Percentiles rank a stretch among this genome's conserved stretches.
Evolutionary conservation across 148 eudicot species (phyloP).

Genomic region (Nepenthes gracilis): DNA sequence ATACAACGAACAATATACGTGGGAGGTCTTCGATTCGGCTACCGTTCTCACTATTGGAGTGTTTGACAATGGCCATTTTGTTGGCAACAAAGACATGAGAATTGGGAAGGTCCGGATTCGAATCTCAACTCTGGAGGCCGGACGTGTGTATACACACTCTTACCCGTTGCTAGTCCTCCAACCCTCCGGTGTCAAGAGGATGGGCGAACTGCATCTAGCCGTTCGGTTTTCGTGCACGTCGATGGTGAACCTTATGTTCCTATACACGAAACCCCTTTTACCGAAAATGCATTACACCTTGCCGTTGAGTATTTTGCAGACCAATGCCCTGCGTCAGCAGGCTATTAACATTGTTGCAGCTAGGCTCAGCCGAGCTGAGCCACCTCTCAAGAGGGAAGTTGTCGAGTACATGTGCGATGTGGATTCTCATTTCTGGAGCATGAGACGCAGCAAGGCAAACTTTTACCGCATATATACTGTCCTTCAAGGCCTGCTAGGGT

Average conservation of each 20-base stretch:
- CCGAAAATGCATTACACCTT: conserved; percentile 82
- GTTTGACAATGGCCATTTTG: conserved; percentile 55
- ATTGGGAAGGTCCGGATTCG: conserved; percentile 73
- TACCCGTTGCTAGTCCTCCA: conserved; percentile 76
- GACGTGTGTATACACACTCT: conserved; percentile 70
- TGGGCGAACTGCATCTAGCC: conserved; percentile 84
- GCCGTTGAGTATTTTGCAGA: conserved; percentile 46
- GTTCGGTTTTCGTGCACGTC: conserved; percentile 75
- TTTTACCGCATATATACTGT: conserved; percentile 51
- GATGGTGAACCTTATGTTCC: conserved; percentile 38
- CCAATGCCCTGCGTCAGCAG: conserved; percentile 41
- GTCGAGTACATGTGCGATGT: conserved; percentile 78
- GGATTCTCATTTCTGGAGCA: conserved; percentile 78
- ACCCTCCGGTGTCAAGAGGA: conserved; percentile 76
- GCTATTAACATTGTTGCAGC: conserved; percentile 53
- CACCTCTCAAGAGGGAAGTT: conserved; percentile 65
- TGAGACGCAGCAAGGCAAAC: conserved; percentile 86
- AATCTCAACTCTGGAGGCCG: conserved; percentile 76
- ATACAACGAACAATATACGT: conserved; percentile 83
- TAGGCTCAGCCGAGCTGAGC: conserved; percentile 68
- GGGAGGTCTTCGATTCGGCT: conserved; percentile 86
- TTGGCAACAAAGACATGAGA: conserved; percentile 35
- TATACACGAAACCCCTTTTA: conserved; percentile 53
- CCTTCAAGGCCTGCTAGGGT: conserved; percentile 40
- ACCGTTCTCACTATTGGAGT: conserved; percentile 81